These are phyloP conservation scores for Farysia itapuensis DNA, from an alignment of 1,284 basidiomycete species.

Conservation along the genomic window DNA sequence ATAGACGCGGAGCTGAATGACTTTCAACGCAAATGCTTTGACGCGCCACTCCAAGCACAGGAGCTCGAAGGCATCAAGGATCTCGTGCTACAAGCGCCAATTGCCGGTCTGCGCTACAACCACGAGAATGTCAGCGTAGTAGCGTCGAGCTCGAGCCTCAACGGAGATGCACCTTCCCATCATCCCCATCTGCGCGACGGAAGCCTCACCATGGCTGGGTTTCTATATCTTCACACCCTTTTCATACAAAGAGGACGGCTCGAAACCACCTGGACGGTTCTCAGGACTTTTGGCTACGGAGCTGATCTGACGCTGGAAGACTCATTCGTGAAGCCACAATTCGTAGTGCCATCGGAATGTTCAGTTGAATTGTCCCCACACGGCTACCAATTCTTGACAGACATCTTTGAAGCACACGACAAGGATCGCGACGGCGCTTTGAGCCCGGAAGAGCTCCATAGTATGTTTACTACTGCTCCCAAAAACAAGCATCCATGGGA, in stretches of 20 bases:
- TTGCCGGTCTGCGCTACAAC: constrained; percentile 32
- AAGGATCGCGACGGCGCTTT: constrained; percentile 96
- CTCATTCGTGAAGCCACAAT: constrained; percentile 64
- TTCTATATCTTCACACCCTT: constrained; percentile 90
- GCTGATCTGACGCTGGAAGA: constrained; percentile 77
- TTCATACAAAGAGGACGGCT: constrained; percentile 95
- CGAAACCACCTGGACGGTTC: constrained; percentile 96
- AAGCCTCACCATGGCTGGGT: constrained; percentile 86
- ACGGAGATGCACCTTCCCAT: constrained; percentile 21
- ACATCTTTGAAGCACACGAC: constrained; percentile 94
- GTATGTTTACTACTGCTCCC: constrained; percentile 89
- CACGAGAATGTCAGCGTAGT: constrained; percentile 34
- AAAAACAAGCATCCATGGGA: constrained; percentile 61
- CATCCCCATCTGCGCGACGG: constrained; percentile 61
- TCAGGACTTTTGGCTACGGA: constrained; percentile 92
- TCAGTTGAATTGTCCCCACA: constrained; percentile 89
- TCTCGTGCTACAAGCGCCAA: constrained; percentile 42
- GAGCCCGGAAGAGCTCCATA: constrained; percentile 79
- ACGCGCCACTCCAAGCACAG: constrained; percentile 84
- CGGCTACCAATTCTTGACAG: constrained; percentile 96
- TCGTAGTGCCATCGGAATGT: constrained; percentile 88
- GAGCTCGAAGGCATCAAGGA: constrained; percentile 72
- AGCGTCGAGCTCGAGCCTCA: constrained; percentile 31
- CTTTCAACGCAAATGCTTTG: constrained; percentile 95
- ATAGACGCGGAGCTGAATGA: constrained; percentile 91